Conservation (phyloP, 805 yeast genomes). For the Saturnispora bothae region DNA sequence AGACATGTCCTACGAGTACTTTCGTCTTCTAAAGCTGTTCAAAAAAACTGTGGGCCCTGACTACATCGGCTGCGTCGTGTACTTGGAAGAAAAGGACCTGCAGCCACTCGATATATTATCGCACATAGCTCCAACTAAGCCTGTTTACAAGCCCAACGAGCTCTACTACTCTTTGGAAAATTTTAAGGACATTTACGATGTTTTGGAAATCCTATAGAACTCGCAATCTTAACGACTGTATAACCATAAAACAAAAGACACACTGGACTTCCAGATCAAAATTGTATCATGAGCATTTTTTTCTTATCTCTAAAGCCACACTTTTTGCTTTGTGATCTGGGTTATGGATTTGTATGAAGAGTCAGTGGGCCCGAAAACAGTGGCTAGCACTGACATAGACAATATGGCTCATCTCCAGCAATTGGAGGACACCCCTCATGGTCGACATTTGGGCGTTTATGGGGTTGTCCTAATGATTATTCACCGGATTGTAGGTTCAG, state of each 20-base stretch:
- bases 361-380: too few species aligned
- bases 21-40: conserved; percentile 16
- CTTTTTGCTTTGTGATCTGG: too few species aligned
- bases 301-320: not conserved
- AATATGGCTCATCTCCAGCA: conserved; percentile 15
- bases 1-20: conserved; percentile 19
- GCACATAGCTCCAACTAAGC: not conserved
- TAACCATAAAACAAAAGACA: too few species aligned
- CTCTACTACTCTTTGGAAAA: conserved; percentile 15
- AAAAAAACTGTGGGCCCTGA: conserved; percentile 5
- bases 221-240: too few species aligned
- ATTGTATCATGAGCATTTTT: not conserved
- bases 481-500: conserved; percentile 67
- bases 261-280: too few species aligned
- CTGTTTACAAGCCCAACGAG: conserved; percentile 11
- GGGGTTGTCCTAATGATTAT: conserved; percentile 56
- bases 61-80: conserved; percentile 18
- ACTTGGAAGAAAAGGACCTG: conserved; percentile 9
- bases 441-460: conserved; percentile 61
- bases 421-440: conserved; percentile 53
- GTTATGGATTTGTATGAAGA: too few species aligned
- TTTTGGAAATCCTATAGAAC: conserved; percentile 12
- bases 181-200: conserved; percentile 16
- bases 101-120: conserved; percentile 1
- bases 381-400: too few species aligned